Evolutionary conservation across 306 rosid genomes (phyloP).

Genomic region (Quercus engelmannii): DNA sequence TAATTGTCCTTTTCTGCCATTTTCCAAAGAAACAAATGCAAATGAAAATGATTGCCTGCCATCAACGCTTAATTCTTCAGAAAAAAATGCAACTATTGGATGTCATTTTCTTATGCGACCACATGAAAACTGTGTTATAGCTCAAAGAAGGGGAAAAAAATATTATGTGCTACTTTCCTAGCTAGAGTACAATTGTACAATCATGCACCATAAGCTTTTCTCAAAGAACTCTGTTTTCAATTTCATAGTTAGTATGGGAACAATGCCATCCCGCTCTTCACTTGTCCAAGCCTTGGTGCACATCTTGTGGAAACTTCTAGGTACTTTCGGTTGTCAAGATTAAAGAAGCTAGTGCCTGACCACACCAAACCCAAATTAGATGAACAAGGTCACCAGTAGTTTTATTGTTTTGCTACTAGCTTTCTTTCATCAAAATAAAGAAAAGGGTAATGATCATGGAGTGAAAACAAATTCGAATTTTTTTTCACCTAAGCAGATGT

Average conservation of each 20-base stretch:
- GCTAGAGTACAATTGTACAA: not conserved
- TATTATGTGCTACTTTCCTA: not conserved
- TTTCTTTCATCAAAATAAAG: no score
- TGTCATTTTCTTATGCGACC: no score
- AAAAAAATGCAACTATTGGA: no score
- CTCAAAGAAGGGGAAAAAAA: not conserved
- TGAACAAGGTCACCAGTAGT: not conserved
- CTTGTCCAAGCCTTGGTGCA: not conserved
- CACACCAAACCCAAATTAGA: not conserved
- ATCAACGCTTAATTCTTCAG: no score
- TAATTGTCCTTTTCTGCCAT: no score
- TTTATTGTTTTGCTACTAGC: not conserved
- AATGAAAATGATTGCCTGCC: no score
- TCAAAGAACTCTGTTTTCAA: not conserved
- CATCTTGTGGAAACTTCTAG: conserved; percentile 22
- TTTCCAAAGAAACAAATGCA: no score
- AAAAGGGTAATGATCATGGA: no score
- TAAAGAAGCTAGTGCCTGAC: not conserved
- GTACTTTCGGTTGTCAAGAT: conserved; percentile 11
- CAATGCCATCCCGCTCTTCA: not conserved
- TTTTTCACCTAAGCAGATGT: no score
- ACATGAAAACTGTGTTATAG: not conserved
- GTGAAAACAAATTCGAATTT: no score
- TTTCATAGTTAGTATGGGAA: not conserved
- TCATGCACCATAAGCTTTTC: not conserved